phyloP scores from a whole-genome alignment of 208 protist species.

The Trypanosoma platydactyli region DNA sequence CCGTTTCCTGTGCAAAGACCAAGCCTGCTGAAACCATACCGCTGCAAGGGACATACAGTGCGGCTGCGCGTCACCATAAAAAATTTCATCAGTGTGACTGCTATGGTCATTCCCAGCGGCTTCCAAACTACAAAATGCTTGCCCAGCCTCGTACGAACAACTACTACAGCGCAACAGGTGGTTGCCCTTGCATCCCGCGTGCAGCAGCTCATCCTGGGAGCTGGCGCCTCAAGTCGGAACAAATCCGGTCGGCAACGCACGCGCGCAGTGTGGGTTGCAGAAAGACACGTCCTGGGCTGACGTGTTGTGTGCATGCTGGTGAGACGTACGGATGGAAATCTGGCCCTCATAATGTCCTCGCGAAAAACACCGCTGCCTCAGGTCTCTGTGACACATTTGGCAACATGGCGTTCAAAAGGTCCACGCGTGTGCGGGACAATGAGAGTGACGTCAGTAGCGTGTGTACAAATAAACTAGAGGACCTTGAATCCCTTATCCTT shows the following conservation, averaged over 20 bases:
- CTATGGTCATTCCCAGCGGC: conserved; percentile 49
- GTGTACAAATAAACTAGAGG: conserved; percentile 57
- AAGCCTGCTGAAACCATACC: not conserved
- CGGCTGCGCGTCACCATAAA: conserved; percentile 18
- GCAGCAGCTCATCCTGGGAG: conserved; percentile 63
- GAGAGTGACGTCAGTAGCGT: conserved; percentile 67
- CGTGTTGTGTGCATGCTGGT: conserved; percentile 58
- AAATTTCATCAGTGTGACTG: conserved; percentile 56
- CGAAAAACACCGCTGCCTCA: conserved; percentile 60
- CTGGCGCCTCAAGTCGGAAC: conserved; percentile 55
- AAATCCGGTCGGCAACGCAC: conserved; percentile 58
- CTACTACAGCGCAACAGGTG: conserved; percentile 67
- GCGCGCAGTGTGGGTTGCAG: conserved; percentile 41
- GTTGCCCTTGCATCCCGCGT: conserved; percentile 77
- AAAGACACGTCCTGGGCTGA: conserved; percentile 30
- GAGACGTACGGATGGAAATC: conserved; percentile 63
- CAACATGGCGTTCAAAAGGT: conserved; percentile 69
- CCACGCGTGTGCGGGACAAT: conserved; percentile 34
- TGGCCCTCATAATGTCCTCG: conserved; percentile 62
- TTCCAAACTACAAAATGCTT: conserved; percentile 75
- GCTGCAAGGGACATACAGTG: conserved; percentile 17
- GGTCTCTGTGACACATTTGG: conserved; percentile 82
- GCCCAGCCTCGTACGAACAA: conserved; percentile 77
- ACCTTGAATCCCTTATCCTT: conserved; percentile 74
- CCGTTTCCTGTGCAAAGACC: not conserved